Conservation (phyloP, 225 moss, liverwort and hornwort species). For the Thuidium tamariscinum region DNA sequence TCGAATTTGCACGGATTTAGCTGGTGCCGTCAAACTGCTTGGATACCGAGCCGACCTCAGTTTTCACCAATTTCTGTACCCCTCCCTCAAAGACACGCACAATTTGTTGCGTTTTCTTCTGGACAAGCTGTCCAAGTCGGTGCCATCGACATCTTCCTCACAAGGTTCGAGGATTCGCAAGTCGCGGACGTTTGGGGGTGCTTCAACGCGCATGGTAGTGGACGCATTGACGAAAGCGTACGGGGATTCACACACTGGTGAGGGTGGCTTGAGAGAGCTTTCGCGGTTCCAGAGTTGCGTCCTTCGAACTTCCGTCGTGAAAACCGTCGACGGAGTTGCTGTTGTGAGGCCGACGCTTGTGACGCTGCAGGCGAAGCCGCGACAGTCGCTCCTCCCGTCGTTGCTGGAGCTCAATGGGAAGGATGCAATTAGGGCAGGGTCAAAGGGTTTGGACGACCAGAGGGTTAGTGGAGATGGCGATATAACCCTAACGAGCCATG, state of each 20-base stretch:
- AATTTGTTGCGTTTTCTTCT: conserved; percentile 82
- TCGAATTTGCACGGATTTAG: conserved; percentile 46
- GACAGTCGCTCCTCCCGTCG: conserved; percentile 56
- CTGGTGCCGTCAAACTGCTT: conserved; percentile 33
- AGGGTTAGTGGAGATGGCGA: not conserved
- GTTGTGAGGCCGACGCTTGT: conserved; percentile 69
- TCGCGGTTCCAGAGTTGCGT: conserved; percentile 46
- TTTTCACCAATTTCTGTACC: conserved; percentile 76
- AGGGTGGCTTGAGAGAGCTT: not conserved
- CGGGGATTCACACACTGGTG: conserved; percentile 17
- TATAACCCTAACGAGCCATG: conserved; percentile 46
- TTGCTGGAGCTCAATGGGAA: conserved; percentile 69
- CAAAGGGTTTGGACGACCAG: not conserved
- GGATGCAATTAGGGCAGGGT: conserved; percentile 13
- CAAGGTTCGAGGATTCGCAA: conserved; percentile 37
- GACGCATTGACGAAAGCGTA: conserved; percentile 54
- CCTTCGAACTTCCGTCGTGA: conserved; percentile 30
- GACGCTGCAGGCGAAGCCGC: conserved; percentile 78
- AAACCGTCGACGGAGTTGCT: conserved; percentile 17
- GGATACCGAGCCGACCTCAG: conserved; percentile 42
- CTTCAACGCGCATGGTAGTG: conserved; percentile 35
- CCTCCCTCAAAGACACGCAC: conserved; percentile 73
- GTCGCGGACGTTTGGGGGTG: conserved; percentile 12
- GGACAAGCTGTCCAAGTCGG: conserved; percentile 75
- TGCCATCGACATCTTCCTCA: conserved; percentile 2